Evolutionary conservation across 768 basidiomycete genomes (phyloP).

Genomic region (Cyclocybe aegerita): DNA sequence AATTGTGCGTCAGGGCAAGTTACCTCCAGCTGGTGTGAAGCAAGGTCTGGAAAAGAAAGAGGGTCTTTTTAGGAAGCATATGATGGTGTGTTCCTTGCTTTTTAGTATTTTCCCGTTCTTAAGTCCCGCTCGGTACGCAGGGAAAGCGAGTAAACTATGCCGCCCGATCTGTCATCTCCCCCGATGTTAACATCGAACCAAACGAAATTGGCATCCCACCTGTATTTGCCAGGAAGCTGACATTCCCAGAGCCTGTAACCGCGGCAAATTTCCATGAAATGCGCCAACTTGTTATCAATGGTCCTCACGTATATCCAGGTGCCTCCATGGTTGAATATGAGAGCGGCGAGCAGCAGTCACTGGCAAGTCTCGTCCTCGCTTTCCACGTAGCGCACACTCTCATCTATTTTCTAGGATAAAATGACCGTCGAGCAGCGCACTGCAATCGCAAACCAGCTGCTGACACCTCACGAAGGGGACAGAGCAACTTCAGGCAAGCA

Average conservation of each 20-base stretch:
- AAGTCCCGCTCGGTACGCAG: conserved; percentile 35
- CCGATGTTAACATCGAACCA: conserved; percentile 98
- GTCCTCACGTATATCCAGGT: conserved; percentile 86
- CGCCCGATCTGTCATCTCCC: conserved; percentile 99
- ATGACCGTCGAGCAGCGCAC: conserved; percentile 86
- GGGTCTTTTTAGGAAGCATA: conserved; percentile 95
- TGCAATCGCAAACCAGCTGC: conserved; percentile 91
- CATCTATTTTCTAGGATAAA: conserved; percentile 61
- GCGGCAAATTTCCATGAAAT: conserved; percentile 86
- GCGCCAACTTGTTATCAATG: conserved; percentile 87
- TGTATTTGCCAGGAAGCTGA: conserved; percentile 94
- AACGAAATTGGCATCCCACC: conserved; percentile 98
- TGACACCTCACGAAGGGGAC: conserved; percentile 86
- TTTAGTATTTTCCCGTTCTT: neutral
- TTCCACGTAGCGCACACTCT: neutral
- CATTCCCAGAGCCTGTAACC: conserved; percentile 97
- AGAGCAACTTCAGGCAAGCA: conserved; percentile 40
- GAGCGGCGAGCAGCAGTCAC: conserved; percentile 83
- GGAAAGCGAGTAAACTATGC: conserved; percentile 99
- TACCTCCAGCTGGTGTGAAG: conserved; percentile 92
- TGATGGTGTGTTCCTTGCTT: conserved; percentile 75
- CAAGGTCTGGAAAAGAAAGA: conserved; percentile 99
- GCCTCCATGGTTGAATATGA: conserved; percentile 95
- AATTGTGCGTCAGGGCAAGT: conserved; percentile 80
- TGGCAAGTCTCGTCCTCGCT: conserved; percentile 47